phyloP scores from a whole-genome alignment of 768 basidiomycete species.

The Termitomyces sp. region DNA sequence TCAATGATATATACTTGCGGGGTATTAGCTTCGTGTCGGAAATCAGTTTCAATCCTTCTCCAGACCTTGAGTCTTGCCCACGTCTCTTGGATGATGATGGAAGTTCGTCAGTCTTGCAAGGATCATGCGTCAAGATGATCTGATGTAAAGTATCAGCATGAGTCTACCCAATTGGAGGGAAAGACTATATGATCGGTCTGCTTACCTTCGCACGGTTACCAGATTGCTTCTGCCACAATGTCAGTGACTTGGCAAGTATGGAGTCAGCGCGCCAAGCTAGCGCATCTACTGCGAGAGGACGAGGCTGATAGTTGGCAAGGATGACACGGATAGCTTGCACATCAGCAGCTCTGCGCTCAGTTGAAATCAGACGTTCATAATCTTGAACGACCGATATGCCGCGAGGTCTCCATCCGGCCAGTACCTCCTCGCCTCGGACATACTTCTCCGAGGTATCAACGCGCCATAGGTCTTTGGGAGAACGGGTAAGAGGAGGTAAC shows the following conservation, averaged over 20 bases:
- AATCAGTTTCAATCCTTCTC: constrained; percentile 60
- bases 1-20: constrained; percentile 44
- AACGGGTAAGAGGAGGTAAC: constrained; percentile 80
- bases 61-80: constrained; percentile 28
- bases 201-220: constrained; percentile 72
- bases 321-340: constrained; percentile 86
- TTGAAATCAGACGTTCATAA: constrained; percentile 64
- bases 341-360: constrained; percentile 75
- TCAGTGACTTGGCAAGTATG: constrained; percentile 60
- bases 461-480: constrained; percentile 87
- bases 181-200: neutral
- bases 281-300: constrained; percentile 44
- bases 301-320: constrained; percentile 49
- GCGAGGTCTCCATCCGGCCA: constrained; percentile 82
- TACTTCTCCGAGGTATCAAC: constrained; percentile 94
- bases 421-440: constrained; percentile 84
- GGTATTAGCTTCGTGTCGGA: constrained; percentile 71
- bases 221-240: constrained; percentile 81
- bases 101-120: constrained; percentile 49
- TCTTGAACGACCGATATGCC: constrained; percentile 89
- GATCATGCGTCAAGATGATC: constrained; percentile 77
- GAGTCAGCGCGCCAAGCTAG: constrained; percentile 64
- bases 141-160: constrained; percentile 26
- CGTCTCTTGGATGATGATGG: constrained; percentile 25
- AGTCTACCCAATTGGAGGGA: neutral